These are phyloP conservation scores for Didymella segeticola DNA, from an alignment of 2,329 filamentous ascomycete genomes.

Conservation along the genomic window DNA sequence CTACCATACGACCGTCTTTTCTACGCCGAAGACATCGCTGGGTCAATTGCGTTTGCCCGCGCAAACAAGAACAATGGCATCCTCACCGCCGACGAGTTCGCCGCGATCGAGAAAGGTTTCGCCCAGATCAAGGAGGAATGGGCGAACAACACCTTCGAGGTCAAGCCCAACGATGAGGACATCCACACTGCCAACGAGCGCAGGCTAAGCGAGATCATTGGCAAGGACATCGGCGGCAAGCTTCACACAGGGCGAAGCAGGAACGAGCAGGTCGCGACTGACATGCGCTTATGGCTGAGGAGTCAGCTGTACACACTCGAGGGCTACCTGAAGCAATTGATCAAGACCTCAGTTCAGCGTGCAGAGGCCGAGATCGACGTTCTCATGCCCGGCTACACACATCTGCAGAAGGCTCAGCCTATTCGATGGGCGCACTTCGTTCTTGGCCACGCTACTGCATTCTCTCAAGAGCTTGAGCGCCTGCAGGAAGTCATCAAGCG, in stretches of 20 bases:
- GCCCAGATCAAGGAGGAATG: conserved; percentile 61
- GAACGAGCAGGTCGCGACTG: conserved; percentile 89
- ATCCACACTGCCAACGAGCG: conserved; percentile 64
- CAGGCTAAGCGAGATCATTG: conserved; percentile 77
- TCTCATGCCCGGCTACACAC: conserved; percentile 88
- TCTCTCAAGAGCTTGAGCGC: conserved; percentile 77
- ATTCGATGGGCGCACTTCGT: conserved; percentile 85
- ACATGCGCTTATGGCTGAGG: conserved; percentile 89
- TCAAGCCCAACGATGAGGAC: conserved; percentile 59
- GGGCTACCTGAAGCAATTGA: conserved; percentile 68
- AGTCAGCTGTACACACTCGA: conserved; percentile 77
- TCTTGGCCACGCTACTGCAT: conserved; percentile 74
- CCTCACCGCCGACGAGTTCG: conserved; percentile 74
- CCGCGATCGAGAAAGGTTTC: conserved; percentile 75
- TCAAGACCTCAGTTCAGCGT: conserved; percentile 71
- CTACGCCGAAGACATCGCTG: conserved; percentile 80
- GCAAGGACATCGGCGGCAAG: conserved; percentile 84
- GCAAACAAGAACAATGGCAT: conserved; percentile 80
- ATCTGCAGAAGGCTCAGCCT: conserved; percentile 82
- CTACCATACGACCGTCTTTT: conserved; percentile 80
- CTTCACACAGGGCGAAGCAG: conserved; percentile 86
- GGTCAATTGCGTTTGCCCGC: conserved; percentile 80
- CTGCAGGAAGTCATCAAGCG: conserved; percentile 74
- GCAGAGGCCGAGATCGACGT: conserved; percentile 77
- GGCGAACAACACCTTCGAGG: conserved; percentile 55